Conservation (phyloP, 192 early-diverging fungal genomes). For the Gigaspora rosea region DNA sequence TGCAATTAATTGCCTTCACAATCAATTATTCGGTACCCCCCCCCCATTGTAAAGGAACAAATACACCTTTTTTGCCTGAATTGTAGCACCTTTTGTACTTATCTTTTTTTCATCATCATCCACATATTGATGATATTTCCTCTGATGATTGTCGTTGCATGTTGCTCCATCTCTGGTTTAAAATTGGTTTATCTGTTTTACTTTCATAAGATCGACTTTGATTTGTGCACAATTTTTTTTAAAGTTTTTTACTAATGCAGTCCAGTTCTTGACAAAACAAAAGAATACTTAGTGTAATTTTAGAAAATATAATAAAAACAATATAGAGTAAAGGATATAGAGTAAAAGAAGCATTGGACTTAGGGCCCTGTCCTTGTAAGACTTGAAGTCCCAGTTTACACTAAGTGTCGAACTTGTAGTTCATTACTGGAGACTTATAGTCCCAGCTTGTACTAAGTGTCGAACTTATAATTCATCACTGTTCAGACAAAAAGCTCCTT, state of each 20-base stretch:
- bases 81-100: no score
- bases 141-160: neutral
- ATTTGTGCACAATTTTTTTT: slow-evolving; percentile 1
- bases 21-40: no score
- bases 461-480: slow-evolving; percentile 14
- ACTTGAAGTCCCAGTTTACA: neutral
- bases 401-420: slow-evolving; percentile 9
- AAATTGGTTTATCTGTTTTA: slow-evolving; percentile 20
- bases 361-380: neutral
- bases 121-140: neutral
- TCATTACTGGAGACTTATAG: slow-evolving; percentile 7
- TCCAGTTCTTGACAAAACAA: neutral
- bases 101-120: no score
- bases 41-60: slow-evolving; percentile 15
- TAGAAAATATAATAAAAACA: neutral
- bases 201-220: neutral
- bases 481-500: slow-evolving; percentile 7
- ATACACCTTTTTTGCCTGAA: neutral
- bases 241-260: neutral
- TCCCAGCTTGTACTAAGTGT: slow-evolving; percentile 19
- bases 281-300: neutral
- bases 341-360: neutral
- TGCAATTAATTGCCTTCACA: no score
- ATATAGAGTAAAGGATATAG: neutral
- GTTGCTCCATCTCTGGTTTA: slow-evolving; percentile 3